Conservation (phyloP, 164 flowering plant genomes). For the Taxillus chinensis region DNA sequence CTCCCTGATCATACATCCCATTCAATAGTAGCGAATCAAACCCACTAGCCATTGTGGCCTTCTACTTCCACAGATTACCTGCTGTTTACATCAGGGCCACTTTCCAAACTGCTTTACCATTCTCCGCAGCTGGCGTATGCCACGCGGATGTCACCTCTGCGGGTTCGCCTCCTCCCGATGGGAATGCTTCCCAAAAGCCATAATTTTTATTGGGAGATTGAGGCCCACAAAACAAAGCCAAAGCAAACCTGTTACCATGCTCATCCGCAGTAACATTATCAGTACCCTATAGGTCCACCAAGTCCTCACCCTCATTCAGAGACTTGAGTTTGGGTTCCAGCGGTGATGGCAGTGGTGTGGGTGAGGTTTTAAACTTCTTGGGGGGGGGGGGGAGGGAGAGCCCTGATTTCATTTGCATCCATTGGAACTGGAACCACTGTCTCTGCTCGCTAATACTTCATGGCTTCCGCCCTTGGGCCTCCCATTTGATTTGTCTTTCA, state of each 20-base stretch:
- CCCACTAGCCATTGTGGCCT: conserved; percentile 53
- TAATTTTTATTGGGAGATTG: conserved; percentile 21
- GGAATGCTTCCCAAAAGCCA: conserved; percentile 65
- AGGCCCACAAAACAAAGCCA: conserved; percentile 54
- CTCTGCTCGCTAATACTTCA: too few species aligned
- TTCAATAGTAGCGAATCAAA: conserved; percentile 56
- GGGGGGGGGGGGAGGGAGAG: conserved; percentile 65
- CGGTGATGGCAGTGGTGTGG: conserved; percentile 23
- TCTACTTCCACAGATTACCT: conserved; percentile 51
- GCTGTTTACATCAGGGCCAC: conserved; percentile 66
- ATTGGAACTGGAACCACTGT: too few species aligned
- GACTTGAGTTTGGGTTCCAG: conserved; percentile 16
- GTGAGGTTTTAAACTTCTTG: conserved; percentile 34
- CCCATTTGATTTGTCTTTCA: too few species aligned
- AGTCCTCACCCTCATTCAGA: conserved; percentile 34
- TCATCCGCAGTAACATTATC: conserved; percentile 48
- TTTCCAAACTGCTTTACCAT: conserved; percentile 78
- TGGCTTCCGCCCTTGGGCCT: conserved; percentile 32
- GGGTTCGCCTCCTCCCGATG: conserved; percentile 30
- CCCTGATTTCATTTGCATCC: conserved; percentile 58
- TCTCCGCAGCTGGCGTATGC: conserved; percentile 62
- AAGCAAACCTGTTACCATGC: conserved; percentile 56
- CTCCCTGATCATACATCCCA: conserved; percentile 78
- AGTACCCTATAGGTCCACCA: conserved; percentile 53
- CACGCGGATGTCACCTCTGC: conserved; percentile 59